Conservation (phyloP, 1,284 basidiomycete species). For the Cutaneotrichosporon spelunceum region DNA sequence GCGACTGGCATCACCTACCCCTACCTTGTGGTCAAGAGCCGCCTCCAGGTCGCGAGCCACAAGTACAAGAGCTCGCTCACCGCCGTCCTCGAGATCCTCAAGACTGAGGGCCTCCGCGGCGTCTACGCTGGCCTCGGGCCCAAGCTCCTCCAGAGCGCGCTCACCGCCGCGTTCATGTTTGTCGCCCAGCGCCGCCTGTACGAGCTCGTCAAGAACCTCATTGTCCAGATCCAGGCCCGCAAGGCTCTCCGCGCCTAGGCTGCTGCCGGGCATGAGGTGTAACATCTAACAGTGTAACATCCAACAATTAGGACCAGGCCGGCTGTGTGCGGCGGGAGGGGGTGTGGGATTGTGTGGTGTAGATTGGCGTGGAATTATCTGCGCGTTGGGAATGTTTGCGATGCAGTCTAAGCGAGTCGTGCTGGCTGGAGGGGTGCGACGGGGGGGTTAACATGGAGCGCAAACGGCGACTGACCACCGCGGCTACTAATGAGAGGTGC, state of each 20-base stretch:
- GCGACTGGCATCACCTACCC: constrained; percentile 53
- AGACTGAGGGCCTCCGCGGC: constrained; percentile 68
- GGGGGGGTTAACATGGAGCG: too few relatives aligned
- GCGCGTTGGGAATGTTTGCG: background rate
- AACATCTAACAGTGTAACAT: too few relatives aligned
- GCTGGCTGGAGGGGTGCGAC: too few relatives aligned
- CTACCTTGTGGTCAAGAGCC: constrained; percentile 51
- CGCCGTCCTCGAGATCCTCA: constrained; percentile 58
- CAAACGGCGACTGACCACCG: background rate
- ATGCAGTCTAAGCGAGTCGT: background rate
- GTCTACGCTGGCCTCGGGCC: constrained; percentile 79
- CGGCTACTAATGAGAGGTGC: background rate
- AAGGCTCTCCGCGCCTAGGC: background rate
- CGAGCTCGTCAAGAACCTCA: constrained; percentile 49
- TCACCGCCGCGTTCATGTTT: constrained; percentile 86
- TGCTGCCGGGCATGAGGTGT: background rate
- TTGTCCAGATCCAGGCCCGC: constrained; percentile 24
- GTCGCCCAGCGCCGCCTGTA: constrained; percentile 68
- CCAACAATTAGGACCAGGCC: background rate
- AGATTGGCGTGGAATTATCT: background rate
- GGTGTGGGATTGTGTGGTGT: background rate
- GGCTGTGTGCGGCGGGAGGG: background rate
- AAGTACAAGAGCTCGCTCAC: constrained; percentile 50
- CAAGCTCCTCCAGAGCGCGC: constrained; percentile 82
- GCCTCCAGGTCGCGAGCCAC: constrained; percentile 53